Evolutionary conservation across 2,329 filamentous ascomycete species (phyloP).

Genomic region (Ophiognomonia clavigignenti-juglandacearum): DNA sequence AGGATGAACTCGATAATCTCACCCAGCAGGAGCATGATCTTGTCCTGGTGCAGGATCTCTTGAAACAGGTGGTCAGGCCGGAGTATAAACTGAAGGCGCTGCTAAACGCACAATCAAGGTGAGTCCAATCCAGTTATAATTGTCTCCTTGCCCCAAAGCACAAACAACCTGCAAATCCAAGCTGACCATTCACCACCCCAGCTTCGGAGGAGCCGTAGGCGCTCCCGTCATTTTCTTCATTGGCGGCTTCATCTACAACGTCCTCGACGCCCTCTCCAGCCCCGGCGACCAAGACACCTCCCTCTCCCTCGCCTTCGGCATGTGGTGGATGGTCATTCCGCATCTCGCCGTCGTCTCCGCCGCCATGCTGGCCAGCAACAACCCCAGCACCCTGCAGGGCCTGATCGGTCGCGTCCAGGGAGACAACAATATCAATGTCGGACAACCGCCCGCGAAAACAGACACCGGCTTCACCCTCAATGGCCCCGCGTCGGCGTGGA

Average conservation of each 20-base stretch:
- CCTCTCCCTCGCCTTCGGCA: slow-evolving; percentile 1
- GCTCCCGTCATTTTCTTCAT: slow-evolving; percentile 24
- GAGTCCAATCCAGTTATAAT: no score
- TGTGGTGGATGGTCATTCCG: slow-evolving; percentile 21
- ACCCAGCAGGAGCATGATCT: no score
- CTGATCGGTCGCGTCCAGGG: no score
- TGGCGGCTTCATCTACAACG: slow-evolving; percentile 23
- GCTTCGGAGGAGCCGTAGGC: slow-evolving; percentile 23
- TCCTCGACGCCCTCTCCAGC: slow-evolving; percentile 16
- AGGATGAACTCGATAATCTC: no score
- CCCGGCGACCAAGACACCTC: slow-evolving; percentile 19
- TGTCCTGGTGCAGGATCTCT: no score
- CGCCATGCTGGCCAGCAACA: slow-evolving; percentile 24
- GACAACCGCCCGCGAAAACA: no score
- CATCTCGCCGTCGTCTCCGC: slow-evolving; percentile 23
- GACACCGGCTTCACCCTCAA: no score
- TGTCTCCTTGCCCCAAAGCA: neutral
- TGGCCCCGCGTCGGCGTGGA: no score
- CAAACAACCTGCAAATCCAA: no score
- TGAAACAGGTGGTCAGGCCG: neutral
- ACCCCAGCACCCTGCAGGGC: slow-evolving; percentile 24
- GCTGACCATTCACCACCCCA: slow-evolving; percentile 23
- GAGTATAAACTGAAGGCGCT: neutral
- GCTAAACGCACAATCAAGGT: slow-evolving; percentile 6
- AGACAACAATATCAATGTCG: no score